These are phyloP conservation scores for Saksenaea vasiformis DNA, from an alignment of 371 early-diverging fungal genomes.

Conservation along the genomic window DNA sequence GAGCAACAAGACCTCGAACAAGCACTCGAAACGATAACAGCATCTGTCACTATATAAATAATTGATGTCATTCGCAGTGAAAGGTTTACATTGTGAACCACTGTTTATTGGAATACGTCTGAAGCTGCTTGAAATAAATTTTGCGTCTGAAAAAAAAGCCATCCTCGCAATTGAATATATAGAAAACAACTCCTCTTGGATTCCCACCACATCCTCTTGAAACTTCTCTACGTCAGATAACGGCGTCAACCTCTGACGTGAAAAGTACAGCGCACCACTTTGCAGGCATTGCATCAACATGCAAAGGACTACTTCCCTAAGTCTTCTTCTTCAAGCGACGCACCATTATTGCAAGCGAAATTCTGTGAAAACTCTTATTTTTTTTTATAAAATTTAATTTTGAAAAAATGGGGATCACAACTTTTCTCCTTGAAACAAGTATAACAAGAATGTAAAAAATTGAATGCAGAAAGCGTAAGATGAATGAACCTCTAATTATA, in stretches of 20 bases:
- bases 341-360: no score
- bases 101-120: background rate
- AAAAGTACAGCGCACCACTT: no score
- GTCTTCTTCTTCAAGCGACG: no score
- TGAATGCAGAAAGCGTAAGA: conserved; percentile 1
- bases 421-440: background rate
- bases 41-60: background rate
- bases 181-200: no score
- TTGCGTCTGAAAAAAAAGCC: background rate
- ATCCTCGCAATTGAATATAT: no score
- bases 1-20: conserved; percentile 10
- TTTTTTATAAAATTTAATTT: background rate
- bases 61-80: background rate
- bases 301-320: no score
- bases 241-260: no score
- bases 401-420: background rate
- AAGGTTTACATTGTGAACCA: no score
- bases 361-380: no score
- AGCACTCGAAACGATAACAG: background rate
- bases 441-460: background rate
- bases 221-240: no score
- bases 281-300: no score
- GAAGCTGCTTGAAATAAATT: background rate
- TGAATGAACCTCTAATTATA: conserved; percentile 2
- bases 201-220: no score